Conservation (phyloP, 2,329 filamentous ascomycete genomes). For the Fusarium guadeloupense region DNA sequence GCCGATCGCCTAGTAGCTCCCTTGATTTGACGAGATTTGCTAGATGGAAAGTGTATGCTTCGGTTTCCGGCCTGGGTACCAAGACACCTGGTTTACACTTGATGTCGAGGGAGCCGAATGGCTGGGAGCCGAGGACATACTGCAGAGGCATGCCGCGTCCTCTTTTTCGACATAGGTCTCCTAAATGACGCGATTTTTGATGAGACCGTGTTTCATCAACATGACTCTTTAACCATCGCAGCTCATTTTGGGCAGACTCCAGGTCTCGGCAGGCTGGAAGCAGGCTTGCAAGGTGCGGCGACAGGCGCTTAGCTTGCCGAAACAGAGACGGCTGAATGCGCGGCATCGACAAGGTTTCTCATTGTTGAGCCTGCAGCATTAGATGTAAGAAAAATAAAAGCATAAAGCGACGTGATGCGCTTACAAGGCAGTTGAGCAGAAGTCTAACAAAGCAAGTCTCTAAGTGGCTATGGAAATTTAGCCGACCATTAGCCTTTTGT, state of each 20-base stretch:
- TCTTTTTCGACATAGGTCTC: conserved; percentile 58
- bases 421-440: background rate
- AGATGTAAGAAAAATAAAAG: background rate
- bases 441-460: background rate
- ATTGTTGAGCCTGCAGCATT: conserved; percentile 20
- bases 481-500: conserved; percentile 45
- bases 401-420: background rate
- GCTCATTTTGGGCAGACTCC: conserved; percentile 71
- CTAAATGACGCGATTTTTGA: conserved; percentile 41
- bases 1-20: conserved; percentile 8
- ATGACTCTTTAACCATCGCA: conserved; percentile 77
- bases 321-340: conserved; percentile 69
- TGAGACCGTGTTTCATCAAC: conserved; percentile 48
- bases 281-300: conserved; percentile 66
- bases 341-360: conserved; percentile 59
- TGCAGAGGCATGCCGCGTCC: conserved; percentile 79
- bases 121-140: conserved; percentile 88
- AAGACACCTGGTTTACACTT: conserved; percentile 79
- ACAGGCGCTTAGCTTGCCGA: conserved; percentile 61
- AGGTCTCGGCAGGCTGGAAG: conserved; percentile 72
- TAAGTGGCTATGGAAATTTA: conserved; percentile 30
- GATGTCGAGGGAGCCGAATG: conserved; percentile 86
- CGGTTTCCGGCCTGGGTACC: conserved; percentile 84
- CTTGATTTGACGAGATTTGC: conserved; percentile 54
- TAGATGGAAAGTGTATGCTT: conserved; percentile 70